Percentiles rank a stretch among this genome's conserved stretches.
These are phyloP conservation scores for Mycothermus thermophilus DNA, from an alignment of 495 filamentous ascomycete species.

Conservation along the genomic window DNA sequence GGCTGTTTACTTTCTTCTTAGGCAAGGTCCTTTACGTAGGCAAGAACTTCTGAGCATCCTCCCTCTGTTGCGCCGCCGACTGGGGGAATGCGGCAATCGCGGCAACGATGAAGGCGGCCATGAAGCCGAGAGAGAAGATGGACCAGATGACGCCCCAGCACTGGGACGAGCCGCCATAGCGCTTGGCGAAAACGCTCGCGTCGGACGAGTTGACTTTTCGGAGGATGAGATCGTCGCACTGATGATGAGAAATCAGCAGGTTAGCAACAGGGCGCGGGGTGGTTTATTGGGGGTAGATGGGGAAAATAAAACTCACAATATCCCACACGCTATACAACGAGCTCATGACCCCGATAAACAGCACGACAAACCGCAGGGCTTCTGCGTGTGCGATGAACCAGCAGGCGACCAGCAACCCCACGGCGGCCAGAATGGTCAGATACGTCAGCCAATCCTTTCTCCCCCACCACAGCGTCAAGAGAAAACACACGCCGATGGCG, in stretches of 20 bases:
- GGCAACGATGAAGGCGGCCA: conserved; percentile 55
- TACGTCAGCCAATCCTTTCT: conserved; percentile 65
- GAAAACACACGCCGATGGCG: conserved; percentile 54
- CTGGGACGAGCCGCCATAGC: conserved; percentile 64
- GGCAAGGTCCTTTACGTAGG: too few species aligned
- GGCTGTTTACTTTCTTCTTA: too few species aligned
- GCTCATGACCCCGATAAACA: conserved; percentile 74
- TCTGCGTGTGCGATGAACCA: conserved; percentile 72
- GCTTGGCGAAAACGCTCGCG: conserved; percentile 65
- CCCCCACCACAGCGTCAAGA: conserved; percentile 70
- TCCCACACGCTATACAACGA: conserved; percentile 71
- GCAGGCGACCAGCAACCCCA: conserved; percentile 57
- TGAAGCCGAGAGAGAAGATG: conserved; percentile 53
- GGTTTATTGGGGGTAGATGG: too few species aligned
- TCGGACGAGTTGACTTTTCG: conserved; percentile 71
- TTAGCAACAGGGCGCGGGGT: too few species aligned
- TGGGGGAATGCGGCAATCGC: conserved; percentile 65
- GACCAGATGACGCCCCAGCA: conserved; percentile 77
- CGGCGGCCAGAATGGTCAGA: conserved; percentile 49
- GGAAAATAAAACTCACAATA: conserved; percentile 56
- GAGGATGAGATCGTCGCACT: conserved; percentile 68
- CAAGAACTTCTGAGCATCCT: conserved; percentile 54
- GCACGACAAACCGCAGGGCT: conserved; percentile 57
- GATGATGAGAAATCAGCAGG: conserved; percentile 1
- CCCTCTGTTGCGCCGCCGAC: conserved; percentile 50